Evolutionary conservation across 768 basidiomycete genomes (phyloP), one percentile per base, ranked within the genome.

Genomic region (Mycena venus): DNA sequence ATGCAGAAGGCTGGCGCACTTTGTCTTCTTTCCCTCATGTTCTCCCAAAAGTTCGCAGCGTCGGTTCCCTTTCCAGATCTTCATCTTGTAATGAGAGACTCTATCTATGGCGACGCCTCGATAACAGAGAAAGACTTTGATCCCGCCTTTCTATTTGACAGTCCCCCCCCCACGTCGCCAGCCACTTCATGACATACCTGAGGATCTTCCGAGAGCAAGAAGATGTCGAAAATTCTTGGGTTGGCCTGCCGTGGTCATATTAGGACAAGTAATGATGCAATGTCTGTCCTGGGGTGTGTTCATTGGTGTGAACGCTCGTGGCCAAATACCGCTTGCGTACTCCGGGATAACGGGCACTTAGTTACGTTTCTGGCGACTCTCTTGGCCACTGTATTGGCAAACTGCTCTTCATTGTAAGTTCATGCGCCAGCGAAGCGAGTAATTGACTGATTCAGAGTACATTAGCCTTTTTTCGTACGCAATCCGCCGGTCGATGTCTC

Each of bases 391-490:
- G 12, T 70, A 19, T 60, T 70, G 11, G 31, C 49, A 3, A 47
- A 2, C 8, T 42, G 23, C 11, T 40, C 69, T 0, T 58, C 69
- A 17, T 70, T 70, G 69, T 70, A 31, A 1, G 68, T 67, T 55
- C 29, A 14, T 40, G 14, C 27, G 7, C 59, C 4, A 2, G 4
- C 36, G 21, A 15, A 14, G 11, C 21, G 23, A 12, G 21, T 6
- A 3, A 25, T 12, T 38, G 15, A 3, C 36, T 40, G 23, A 60
- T 32, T 14, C 31, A 10, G 3, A 25, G 12, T 2, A 40, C n/a
- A n/a, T 10, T 17, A 70, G 60, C 32, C 17, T 70, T 0, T 70
- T 70, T 34, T 70, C 69, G 1, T 55, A 63, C n/a, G 60, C 38
- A 3, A n/a, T 70, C 11, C 69, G 69, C 1, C 25, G 51, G 0